A percentile compares a stretch with the other conserved stretches of the same genome.
phyloP scores from a whole-genome alignment of 768 basidiomycete genomes.

The Clavaria fumosa region DNA sequence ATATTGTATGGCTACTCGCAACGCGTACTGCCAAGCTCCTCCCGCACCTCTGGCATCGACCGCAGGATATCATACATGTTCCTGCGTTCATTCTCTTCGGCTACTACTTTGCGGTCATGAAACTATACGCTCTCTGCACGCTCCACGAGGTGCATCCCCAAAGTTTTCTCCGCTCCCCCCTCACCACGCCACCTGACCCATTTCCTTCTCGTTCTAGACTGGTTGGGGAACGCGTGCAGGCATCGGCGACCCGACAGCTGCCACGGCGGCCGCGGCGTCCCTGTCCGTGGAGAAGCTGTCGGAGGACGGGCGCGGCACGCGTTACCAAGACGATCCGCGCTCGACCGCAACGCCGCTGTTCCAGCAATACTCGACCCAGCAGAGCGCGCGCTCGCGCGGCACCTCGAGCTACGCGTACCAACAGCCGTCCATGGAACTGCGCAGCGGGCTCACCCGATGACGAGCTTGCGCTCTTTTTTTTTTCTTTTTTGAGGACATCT shows the following conservation, averaged over 20 bases:
- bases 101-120: slow-evolving; percentile 93
- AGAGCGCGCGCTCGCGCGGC: slow-evolving; percentile 1
- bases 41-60: slow-evolving; percentile 67
- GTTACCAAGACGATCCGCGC: neutral
- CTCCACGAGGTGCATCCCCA: slow-evolving; percentile 54
- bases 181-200: slow-evolving; percentile 3
- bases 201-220: slow-evolving; percentile 32
- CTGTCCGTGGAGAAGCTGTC: neutral
- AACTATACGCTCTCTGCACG: slow-evolving; percentile 79
- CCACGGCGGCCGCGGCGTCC: slow-evolving; percentile 41
- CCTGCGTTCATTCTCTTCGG: slow-evolving; percentile 83
- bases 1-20: slow-evolving; percentile 54
- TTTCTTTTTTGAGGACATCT: no score
- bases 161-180: neutral
- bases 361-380: neutral
- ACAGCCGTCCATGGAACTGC: no score
- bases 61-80: slow-evolving; percentile 63
- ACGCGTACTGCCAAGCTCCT: slow-evolving; percentile 70
- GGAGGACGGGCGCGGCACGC: no score
- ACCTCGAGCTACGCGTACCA: no score
- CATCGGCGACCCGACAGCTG: slow-evolving; percentile 70
- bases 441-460: no score
- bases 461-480: no score
- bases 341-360: neutral
- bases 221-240: slow-evolving; percentile 95